Conservation (phyloP, 202 grass and related monocot genomes). For the Cymbopogon flexuosus region DNA sequence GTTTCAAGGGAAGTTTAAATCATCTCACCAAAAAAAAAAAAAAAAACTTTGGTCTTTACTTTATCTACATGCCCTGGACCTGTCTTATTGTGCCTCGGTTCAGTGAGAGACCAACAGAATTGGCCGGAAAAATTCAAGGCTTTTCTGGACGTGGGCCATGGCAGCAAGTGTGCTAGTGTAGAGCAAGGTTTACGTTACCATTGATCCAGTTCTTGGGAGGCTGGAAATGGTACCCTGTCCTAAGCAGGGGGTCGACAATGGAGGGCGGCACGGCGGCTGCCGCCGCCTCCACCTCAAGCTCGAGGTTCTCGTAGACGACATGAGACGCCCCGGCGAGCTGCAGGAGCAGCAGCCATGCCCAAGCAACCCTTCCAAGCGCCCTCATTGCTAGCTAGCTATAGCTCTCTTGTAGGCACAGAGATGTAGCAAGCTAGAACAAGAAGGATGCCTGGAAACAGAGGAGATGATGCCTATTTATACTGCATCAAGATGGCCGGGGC, state of each 20-base stretch:
- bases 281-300: slow-evolving; percentile 2
- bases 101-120: background rate
- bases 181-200: slow-evolving; percentile 18
- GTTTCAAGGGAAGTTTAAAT: background rate
- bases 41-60: background rate
- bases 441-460: slow-evolving; percentile 14
- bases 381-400: slow-evolving; percentile 34
- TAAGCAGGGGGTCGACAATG: slow-evolving; percentile 25
- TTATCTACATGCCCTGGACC: background rate
- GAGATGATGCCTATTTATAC: slow-evolving; percentile 37
- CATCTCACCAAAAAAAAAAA: background rate
- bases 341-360: slow-evolving; percentile 36
- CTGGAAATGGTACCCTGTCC: slow-evolving; percentile 67
- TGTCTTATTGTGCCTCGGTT: background rate
- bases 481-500: background rate
- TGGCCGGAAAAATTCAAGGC: background rate
- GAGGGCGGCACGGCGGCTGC: slow-evolving; percentile 26
- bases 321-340: slow-evolving; percentile 57
- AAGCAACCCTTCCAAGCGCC: slow-evolving; percentile 2
- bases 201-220: slow-evolving; percentile 57
- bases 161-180: background rate
- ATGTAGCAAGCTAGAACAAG: background rate
- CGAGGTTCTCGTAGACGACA: slow-evolving; percentile 32
- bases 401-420: background rate
- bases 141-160: background rate